Evolutionary conservation across 2,329 filamentous ascomycete genomes (phyloP).

Genomic region (Penicillium sp.): DNA sequence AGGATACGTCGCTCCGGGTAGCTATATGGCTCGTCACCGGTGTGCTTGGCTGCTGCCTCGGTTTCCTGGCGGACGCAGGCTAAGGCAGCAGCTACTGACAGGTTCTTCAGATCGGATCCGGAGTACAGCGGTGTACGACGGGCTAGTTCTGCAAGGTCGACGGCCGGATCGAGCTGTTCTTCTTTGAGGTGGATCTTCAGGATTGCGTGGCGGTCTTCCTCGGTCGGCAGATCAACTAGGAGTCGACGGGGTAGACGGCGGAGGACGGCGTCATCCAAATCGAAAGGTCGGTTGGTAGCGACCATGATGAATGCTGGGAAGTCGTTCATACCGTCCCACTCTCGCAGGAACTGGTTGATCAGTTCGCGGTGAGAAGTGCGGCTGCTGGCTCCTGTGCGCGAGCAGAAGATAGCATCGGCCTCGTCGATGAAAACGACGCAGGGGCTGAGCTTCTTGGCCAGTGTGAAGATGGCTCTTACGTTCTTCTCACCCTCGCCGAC

Average conservation of each 20-base stretch:
- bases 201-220: conserved; percentile 46
- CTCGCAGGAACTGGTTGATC: conserved; percentile 93
- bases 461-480: conserved; percentile 81
- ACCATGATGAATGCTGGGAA: conserved; percentile 95
- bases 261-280: conserved; percentile 66
- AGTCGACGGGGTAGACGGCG: conserved; percentile 50
- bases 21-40: conserved; percentile 46
- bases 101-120: conserved; percentile 52
- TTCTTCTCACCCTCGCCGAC: conserved; percentile 97
- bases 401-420: conserved; percentile 85
- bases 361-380: conserved; percentile 76
- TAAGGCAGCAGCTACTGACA: conserved; percentile 50
- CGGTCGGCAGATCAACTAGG: conserved; percentile 48
- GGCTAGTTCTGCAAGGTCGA: conserved; percentile 44
- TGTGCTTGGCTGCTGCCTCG: conserved; percentile 36
- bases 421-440: conserved; percentile 97
- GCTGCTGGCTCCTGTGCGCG: conserved; percentile 60
- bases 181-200: conserved; percentile 50
- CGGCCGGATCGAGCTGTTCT: conserved; percentile 42
- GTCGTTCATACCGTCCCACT: conserved; percentile 90
- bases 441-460: conserved; percentile 86
- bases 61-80: conserved; percentile 49
- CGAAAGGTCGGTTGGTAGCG: conserved; percentile 90
- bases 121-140: conserved; percentile 49
- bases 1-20: conserved; percentile 69